Conservation (phyloP, 345 rosid species). For the Eutrema japonicum region DNA sequence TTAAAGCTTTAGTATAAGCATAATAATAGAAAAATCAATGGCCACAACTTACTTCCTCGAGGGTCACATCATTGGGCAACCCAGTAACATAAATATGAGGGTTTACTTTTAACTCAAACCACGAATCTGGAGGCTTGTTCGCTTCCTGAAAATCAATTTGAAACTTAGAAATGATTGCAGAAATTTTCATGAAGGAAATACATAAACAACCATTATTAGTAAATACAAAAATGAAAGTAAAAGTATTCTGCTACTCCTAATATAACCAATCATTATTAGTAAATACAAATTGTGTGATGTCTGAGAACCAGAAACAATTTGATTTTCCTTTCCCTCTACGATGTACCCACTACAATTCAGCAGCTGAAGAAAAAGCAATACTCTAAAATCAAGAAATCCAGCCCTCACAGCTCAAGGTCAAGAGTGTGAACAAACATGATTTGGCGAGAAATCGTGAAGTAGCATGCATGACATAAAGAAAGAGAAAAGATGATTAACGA, state of each 20-base stretch:
- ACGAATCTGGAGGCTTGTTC: conserved; percentile 88
- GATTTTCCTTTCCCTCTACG: not conserved
- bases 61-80: conserved; percentile 85
- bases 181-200: conserved; percentile 8
- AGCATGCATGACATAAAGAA: conserved; percentile 29
- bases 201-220: conserved; percentile 7
- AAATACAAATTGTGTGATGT: not conserved
- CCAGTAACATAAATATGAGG: conserved; percentile 94
- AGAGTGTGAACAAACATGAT: conserved; percentile 8
- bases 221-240: conserved; percentile 5
- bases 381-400: conserved; percentile 6
- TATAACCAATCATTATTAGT: not conserved
- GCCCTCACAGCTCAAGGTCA: conserved; percentile 7
- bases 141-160: conserved; percentile 67
- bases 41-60: conserved; percentile 76
- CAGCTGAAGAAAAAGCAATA: conserved; percentile 13
- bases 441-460: conserved; percentile 7
- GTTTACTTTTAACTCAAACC: conserved; percentile 98
- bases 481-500: conserved; percentile 19
- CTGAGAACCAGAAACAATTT: conserved; percentile 9
- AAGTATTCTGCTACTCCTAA: conserved; percentile 12
- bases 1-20: conserved; percentile 20
- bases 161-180: conserved; percentile 29
- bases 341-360: conserved; percentile 1
- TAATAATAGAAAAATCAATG: conserved; percentile 18